phyloP scores from a whole-genome alignment of 2,329 filamentous ascomycete genomes.

The Chrysosporium keratinophilum region DNA sequence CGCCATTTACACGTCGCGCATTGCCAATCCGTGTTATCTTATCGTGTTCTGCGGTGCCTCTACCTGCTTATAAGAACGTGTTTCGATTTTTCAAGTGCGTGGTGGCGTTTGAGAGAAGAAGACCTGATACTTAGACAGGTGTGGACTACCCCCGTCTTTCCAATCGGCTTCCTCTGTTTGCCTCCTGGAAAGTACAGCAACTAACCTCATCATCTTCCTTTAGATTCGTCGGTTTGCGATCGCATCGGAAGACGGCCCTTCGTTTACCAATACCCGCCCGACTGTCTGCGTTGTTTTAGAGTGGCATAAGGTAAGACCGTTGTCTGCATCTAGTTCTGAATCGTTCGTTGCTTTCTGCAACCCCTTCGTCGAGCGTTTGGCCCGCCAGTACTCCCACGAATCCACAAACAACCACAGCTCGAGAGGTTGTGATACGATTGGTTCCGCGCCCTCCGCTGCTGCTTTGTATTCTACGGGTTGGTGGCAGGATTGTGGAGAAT shows the following conservation, averaged over 20 bases:
- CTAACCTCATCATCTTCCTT: background rate
- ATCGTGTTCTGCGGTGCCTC: background rate
- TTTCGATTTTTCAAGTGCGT: background rate
- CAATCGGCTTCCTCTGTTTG: constrained; percentile 1
- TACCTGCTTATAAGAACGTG: background rate
- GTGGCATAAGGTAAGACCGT: constrained; percentile 6
- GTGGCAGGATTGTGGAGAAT: background rate
- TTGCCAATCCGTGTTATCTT: background rate
- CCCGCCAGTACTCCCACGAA: background rate
- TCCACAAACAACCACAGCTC: background rate
- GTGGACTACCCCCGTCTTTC: background rate
- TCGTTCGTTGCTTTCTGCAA: background rate
- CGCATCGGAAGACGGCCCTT: background rate
- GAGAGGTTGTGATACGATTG: background rate
- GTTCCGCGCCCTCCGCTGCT: background rate
- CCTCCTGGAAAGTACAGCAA: background rate
- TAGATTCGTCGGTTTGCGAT: constrained; percentile 7
- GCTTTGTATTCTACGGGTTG: background rate
- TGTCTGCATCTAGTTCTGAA: background rate
- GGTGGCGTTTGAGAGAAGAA: background rate
- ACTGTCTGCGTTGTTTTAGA: constrained; percentile 6
- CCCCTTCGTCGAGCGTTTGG: background rate
- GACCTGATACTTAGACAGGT: background rate
- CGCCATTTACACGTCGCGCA: background rate
- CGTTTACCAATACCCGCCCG: constrained; percentile 4